Evolutionary conservation across 2,329 filamentous ascomycete genomes (phyloP), one percentile per base, ranked within the genome.

Genomic region (Pyricularia sp.): DNA sequence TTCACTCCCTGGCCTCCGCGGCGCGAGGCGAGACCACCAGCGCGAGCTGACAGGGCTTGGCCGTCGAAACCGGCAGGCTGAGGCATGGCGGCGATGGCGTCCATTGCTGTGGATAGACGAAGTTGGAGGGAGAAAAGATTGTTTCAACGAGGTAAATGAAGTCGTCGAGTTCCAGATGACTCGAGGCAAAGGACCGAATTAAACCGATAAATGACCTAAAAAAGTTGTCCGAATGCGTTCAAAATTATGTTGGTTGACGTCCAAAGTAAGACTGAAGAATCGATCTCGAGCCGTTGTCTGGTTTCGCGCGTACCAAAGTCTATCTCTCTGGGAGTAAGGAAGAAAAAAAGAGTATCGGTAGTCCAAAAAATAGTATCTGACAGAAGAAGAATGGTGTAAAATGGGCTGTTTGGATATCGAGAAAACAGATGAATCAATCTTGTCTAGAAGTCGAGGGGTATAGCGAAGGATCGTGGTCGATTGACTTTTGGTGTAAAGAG

Each of bases 31-130:
- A 97, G 91, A 76, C 93, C 92, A 73, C 91, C 88, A 71, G 88
- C 84, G 68, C 93, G 91, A 82, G 92, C 33, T 4, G 33, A 42
- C 88, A 76, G 89, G 88, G 75, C 97, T 85, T 42, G 33, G 14
- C 75, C 30, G 79, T 90, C 85, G 79, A 86, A 82, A 79, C 92
- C 92, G 80, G 90, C 87, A 85, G 90, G 92, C 85, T 93, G 94
- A 84, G 93, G 92, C 94, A 98, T 98, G 87, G 96, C 93, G 95
- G 93, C 91, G 85, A 97, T 92, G 95, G 94, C 90, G 94, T 97
- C 91, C 90, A 96, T 90, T 74, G 80, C 82, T 50, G 20, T 17
- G 59, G 30, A 50, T 58, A 14, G 17, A 68, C 23, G 50, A 65
- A 20, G 14, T 23, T 65, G 10, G 14, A 14, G 0, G 12, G 5